Evolutionary conservation across 179 eudicot species (phyloP).

Genomic region (Beta macrorhiza): DNA sequence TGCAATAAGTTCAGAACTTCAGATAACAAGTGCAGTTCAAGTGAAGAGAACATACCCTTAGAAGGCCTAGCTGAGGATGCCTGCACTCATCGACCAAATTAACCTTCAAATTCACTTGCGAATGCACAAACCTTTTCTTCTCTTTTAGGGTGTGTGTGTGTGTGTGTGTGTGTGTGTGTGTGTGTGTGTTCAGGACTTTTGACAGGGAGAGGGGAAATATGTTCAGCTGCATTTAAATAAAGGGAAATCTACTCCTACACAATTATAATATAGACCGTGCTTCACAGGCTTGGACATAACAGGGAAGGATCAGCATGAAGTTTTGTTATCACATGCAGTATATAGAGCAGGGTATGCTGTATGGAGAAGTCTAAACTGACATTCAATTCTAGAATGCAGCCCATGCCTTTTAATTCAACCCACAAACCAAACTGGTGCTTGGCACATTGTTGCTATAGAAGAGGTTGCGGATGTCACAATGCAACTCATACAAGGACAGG

Average conservation of each 20-base stretch:
- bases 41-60: no score
- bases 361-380: conserved; percentile 64
- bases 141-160: no score
- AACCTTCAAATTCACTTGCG: no score
- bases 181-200: no score
- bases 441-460: conserved; percentile 45
- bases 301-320: conserved; percentile 57
- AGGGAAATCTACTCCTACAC: background rate
- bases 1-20: background rate
- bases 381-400: conserved; percentile 79
- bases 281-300: background rate
- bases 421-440: conserved; percentile 37
- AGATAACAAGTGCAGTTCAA: no score
- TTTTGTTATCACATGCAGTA: conserved; percentile 55
- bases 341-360: conserved; percentile 30
- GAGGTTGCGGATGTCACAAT: conserved; percentile 66
- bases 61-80: no score
- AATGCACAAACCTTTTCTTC: no score
- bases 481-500: conserved; percentile 64
- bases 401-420: conserved; percentile 70
- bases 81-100: background rate
- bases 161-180: no score
- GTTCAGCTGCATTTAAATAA: background rate
- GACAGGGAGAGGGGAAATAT: background rate
- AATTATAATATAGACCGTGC: background rate